Evolutionary conservation across 1,284 basidiomycete species (phyloP), one percentile per base, ranked within the genome.

Genomic region (Leccinum pachyderme): DNA sequence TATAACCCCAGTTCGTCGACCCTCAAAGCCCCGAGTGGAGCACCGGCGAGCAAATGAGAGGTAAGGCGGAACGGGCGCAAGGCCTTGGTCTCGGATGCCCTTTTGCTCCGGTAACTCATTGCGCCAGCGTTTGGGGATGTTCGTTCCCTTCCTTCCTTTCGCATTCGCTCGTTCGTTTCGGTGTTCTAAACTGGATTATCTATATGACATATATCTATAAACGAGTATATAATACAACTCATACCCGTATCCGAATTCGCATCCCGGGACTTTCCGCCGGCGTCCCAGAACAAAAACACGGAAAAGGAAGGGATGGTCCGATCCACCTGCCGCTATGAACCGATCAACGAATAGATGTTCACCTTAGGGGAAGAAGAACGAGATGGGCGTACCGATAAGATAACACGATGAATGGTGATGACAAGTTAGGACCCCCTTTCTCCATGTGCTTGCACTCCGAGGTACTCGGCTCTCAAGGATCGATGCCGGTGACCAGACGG

Each of bases 341-440:
- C 18, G 37, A 39, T 39, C 18, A 39, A 22, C 37, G 37, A 39
- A 39, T n/a, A 39, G 35, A 39, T 39, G 15, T 39, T 37, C n/a
- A n/a, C 35, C 8, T 18, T 37, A 37, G 35, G 35, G 35, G 35
- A 33, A 33, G 7, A 5, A 63, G 52, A 41, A 49, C 51, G 61
- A 22, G 35, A 31, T 39, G 28, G 18, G 18, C 18, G 43, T 43
- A 5, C 43, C 37, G 64, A 69, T 67, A 63, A 65, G 66, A 69
- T 65, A 47, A 58, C 33, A 46, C 45, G 29, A 51, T 39, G 37
- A 18, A 39, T 39, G 37, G 15, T 5, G 35, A 39, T 4, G 18
- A 39, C 22, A 7, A 11, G 37, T 39, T 18, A 18, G 18, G 37
- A 39, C 37, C 37, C 25, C 25, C 11, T 11, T 28, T 43, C 13